Conservation (phyloP, 371 early-diverging fungal species). For the Nosema muscidifuracis region DNA sequence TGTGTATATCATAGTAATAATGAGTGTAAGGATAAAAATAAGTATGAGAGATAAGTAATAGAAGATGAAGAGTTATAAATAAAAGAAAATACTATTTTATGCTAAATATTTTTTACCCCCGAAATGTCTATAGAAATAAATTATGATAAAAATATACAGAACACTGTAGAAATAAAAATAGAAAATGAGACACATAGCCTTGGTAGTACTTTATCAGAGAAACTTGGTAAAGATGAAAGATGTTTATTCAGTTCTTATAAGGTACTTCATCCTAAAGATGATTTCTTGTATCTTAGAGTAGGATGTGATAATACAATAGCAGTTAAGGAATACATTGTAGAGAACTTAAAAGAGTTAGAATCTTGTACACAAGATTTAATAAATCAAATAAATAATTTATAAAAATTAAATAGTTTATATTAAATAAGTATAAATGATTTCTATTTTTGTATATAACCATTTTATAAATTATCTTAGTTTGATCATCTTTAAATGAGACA, state of each 20-base stretch:
- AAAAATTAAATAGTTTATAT: no score
- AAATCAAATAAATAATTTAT: slow-evolving; percentile 26
- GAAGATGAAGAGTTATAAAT: no score
- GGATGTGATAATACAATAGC: slow-evolving; percentile 9
- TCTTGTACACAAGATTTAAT: slow-evolving; percentile 29
- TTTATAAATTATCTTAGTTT: no score
- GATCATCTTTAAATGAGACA: no score
- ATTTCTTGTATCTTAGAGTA: slow-evolving; percentile 32
- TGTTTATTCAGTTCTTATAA: slow-evolving; percentile 52
- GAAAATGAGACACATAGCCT: slow-evolving; percentile 50
- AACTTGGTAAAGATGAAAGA: slow-evolving; percentile 33
- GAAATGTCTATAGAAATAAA: slow-evolving; percentile 10
- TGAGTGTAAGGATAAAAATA: slow-evolving; percentile 46
- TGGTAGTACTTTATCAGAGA: slow-evolving; percentile 38
- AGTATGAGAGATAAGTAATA: slow-evolving; percentile 55
- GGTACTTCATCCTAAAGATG: slow-evolving; percentile 48
- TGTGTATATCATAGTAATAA: slow-evolving; percentile 57
- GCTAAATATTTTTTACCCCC: not conserved
- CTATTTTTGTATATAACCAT: no score
- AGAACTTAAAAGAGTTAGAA: slow-evolving; percentile 26
- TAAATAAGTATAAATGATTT: no score
- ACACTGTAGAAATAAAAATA: slow-evolving; percentile 47
- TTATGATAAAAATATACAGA: slow-evolving; percentile 39
- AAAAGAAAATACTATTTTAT: no score
- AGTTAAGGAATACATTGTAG: slow-evolving; percentile 25